phyloP scores from a whole-genome alignment of 768 basidiomycete genomes.

The Rhizopogon sp. region DNA sequence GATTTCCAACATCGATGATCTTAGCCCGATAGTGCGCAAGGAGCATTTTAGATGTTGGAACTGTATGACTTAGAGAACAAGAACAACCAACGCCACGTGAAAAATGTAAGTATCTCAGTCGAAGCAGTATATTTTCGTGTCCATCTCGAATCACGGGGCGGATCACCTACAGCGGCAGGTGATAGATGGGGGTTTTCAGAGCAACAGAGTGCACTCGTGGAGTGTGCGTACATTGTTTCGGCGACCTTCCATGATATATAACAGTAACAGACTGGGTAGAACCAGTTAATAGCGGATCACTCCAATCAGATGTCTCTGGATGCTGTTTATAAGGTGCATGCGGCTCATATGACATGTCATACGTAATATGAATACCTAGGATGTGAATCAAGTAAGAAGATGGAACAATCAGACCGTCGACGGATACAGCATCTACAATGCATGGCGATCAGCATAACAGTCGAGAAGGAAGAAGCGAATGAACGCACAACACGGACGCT shows the following conservation, averaged over 20 bases:
- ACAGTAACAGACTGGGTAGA: not conserved
- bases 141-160: not conserved
- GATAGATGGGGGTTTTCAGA: not conserved
- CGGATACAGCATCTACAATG: conserved; percentile 82
- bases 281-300: not conserved
- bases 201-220: not conserved
- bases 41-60: too few relatives aligned
- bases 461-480: not conserved
- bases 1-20: too few relatives aligned
- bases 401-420: conserved; percentile 60
- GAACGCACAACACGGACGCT: conserved; percentile 80
- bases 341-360: conserved; percentile 16
- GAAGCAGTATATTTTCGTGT: not conserved
- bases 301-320: not conserved
- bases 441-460: not conserved
- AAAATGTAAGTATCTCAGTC: too few relatives aligned
- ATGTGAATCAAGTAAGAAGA: conserved; percentile 17
- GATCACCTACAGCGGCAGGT: too few relatives aligned
- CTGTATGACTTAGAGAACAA: too few relatives aligned
- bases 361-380: conserved; percentile 16
- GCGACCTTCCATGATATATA: not conserved
- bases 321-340: conserved; percentile 11
- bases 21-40: too few relatives aligned
- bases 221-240: not conserved
- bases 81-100: too few relatives aligned